phyloP scores from a whole-genome alignment of 495 filamentous ascomycete species.

The Neurospora tetrasperma region DNA sequence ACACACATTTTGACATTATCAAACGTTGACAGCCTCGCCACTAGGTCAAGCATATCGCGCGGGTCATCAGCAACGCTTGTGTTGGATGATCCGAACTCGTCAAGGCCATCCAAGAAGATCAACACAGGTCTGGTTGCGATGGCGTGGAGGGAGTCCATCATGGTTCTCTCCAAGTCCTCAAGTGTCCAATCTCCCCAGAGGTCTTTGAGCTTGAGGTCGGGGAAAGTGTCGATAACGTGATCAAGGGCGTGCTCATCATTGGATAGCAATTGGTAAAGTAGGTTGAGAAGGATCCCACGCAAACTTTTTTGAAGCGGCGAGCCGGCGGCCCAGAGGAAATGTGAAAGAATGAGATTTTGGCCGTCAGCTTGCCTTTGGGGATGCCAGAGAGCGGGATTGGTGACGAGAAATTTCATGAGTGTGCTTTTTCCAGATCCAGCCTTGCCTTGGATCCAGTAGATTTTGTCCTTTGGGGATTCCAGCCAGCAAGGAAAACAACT shows the following conservation, averaged over 20 bases:
- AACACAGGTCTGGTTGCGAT: conserved; percentile 5
- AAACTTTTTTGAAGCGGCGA: conserved; percentile 12
- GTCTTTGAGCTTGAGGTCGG: conserved; percentile 1
- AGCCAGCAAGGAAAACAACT: conserved; percentile 27
- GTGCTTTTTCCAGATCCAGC: conserved; percentile 37
- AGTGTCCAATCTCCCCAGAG: conserved; percentile 3
- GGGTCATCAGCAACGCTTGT: not conserved
- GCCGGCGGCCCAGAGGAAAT: conserved; percentile 26
- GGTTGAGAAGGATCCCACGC: conserved; percentile 21
- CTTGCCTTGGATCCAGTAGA: conserved; percentile 35
- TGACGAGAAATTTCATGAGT: conserved; percentile 28
- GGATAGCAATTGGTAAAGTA: conserved; percentile 22
- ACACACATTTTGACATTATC: conserved; percentile 7
- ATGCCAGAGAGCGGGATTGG: conserved; percentile 2
- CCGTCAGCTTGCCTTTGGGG: not conserved
- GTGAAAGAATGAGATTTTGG: conserved; percentile 11
- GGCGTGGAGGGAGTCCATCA: not conserved
- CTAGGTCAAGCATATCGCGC: not conserved
- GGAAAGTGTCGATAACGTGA: conserved; percentile 1
- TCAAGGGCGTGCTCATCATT: conserved; percentile 3
- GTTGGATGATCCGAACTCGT: conserved; percentile 6
- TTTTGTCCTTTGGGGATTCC: conserved; percentile 3
- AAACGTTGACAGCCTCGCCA: not conserved
- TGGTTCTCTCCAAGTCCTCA: conserved; percentile 6
- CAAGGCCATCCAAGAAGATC: conserved; percentile 16